Evolutionary conservation across 1,284 basidiomycete genomes (phyloP).

Genomic region (Clitocybe nebularis): DNA sequence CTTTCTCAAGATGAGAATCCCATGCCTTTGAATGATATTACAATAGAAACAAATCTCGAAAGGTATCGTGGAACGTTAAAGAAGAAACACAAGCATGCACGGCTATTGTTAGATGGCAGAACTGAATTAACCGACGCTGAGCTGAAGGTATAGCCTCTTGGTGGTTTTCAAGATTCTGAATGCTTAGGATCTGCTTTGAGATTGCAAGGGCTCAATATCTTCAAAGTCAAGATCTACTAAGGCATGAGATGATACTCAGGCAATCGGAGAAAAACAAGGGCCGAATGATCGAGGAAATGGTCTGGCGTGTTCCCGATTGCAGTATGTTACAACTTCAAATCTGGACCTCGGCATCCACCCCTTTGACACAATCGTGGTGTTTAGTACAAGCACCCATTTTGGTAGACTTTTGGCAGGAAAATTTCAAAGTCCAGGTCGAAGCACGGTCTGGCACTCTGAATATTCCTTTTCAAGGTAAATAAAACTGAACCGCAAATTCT

Average conservation of each 20-base stretch:
- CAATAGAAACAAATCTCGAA: conserved; percentile 22
- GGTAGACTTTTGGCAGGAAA: conserved; percentile 68
- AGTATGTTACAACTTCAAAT: conserved; percentile 39
- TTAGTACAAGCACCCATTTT: conserved; percentile 62
- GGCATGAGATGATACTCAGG: conserved; percentile 48
- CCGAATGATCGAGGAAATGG: conserved; percentile 54
- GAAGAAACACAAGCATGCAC: conserved; percentile 31
- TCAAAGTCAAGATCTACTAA: conserved; percentile 52
- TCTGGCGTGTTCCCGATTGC: conserved; percentile 64
- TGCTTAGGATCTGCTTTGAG: no score
- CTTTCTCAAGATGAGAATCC: conserved; percentile 35
- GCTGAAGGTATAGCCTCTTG: conserved; percentile 47
- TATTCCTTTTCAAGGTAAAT: conserved; percentile 34
- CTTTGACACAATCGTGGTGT: conserved; percentile 5
- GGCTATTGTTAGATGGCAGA: conserved; percentile 53
- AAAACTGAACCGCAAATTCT: no score
- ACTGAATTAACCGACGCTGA: conserved; percentile 79
- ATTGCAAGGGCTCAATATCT: conserved; percentile 64
- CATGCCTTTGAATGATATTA: conserved; percentile 27
- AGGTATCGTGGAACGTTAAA: conserved; percentile 5
- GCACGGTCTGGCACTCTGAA: conserved; percentile 49
- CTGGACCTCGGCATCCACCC: background rate
- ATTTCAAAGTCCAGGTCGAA: conserved; percentile 64
- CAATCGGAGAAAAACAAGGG: conserved; percentile 52
- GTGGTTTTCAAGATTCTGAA: conserved; percentile 6